Conservation (phyloP, 1,139 yeast genomes). For the Kodamaea alishanica region DNA sequence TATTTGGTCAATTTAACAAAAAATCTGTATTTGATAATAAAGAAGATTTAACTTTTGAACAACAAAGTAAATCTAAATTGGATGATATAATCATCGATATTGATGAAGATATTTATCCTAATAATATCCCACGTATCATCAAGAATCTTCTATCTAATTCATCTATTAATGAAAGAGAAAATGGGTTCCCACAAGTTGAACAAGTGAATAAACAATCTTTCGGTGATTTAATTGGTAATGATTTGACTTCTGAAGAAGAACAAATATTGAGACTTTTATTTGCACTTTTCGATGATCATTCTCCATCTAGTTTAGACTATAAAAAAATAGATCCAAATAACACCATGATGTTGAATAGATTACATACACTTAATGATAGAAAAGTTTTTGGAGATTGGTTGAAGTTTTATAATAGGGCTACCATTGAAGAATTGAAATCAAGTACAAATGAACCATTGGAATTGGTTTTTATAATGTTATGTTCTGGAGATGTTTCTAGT, state of each 20-base stretch:
- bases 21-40: slow-evolving; percentile 16
- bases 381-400: slow-evolving; percentile 44
- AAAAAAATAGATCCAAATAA: slow-evolving; percentile 20
- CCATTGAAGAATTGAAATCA: slow-evolving; percentile 16
- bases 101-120: slow-evolving; percentile 18
- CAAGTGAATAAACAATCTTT: slow-evolving; percentile 22
- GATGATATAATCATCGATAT: slow-evolving; percentile 12
- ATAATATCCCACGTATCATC: slow-evolving; percentile 21
- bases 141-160: slow-evolving; percentile 19
- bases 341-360: slow-evolving; percentile 20
- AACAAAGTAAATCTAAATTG: slow-evolving; percentile 21
- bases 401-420: slow-evolving; percentile 19
- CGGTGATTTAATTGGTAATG: slow-evolving; percentile 18
- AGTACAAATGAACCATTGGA: slow-evolving; percentile 38
- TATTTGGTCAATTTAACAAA: slow-evolving; percentile 51
- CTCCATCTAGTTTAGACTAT: slow-evolving; percentile 1
- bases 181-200: slow-evolving; percentile 27
- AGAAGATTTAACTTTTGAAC: slow-evolving; percentile 23
- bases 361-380: slow-evolving; percentile 31
- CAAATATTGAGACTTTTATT: slow-evolving; percentile 48
- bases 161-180: slow-evolving; percentile 18
- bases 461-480: slow-evolving; percentile 48
- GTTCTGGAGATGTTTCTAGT: slow-evolving; percentile 53
- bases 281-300: slow-evolving; percentile 48
- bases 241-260: slow-evolving; percentile 12